Base-by-base conservation (phyloP, 352 stramenopile genomes). In the Blastocystis sp. region DNA sequence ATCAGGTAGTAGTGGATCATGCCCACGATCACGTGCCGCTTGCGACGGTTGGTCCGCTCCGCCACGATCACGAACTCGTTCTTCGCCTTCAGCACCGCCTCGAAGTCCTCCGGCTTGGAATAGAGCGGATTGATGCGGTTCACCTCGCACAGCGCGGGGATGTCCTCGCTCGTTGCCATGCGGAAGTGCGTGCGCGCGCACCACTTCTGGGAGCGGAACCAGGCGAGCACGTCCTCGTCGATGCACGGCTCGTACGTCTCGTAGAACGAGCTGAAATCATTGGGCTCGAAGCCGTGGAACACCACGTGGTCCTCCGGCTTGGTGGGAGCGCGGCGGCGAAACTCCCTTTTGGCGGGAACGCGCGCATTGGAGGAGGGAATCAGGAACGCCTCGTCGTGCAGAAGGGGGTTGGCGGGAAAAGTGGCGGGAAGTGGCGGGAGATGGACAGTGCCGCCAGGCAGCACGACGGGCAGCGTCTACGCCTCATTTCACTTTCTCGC, bases 1-100 rank as follows among this genome's bases (percentile, higher is more conserved):
- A 69, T 69, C n/a, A 84, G 48, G 43, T 84, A 84, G 28, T 84
- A 84, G 42, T 84, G 74, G 17, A 84, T 28, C 48, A 84, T 60
- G 3, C 74, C 74, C 57, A 84, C 74, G 48, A 68, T 17, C 9
- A 61, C 21, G 0, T 0, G 38, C 54, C n/a, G 9, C 34, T 57
- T 57, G 59, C 34, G 17, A 10, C 21, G 45, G 45, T 66, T 48
- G 19, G 19, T 54, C 48, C 57, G 24, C 45, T 84, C 74, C 3
- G 57, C 74, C 4, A 84, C 52, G 11, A 84, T 69, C 17, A 84
- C 17, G 28, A 69, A 84, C 40, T 84, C 52, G 28, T 84, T 84
- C 38, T 54, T 62, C 4, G 21, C 17, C 38, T 38, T 68, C 48
- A 84, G 57, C 17, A 69, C 52, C 0, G 14, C 21, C 45, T 84